Evolutionary conservation across 2,329 filamentous ascomycete species (phyloP).

Genomic region (Aspergillus sp.): DNA sequence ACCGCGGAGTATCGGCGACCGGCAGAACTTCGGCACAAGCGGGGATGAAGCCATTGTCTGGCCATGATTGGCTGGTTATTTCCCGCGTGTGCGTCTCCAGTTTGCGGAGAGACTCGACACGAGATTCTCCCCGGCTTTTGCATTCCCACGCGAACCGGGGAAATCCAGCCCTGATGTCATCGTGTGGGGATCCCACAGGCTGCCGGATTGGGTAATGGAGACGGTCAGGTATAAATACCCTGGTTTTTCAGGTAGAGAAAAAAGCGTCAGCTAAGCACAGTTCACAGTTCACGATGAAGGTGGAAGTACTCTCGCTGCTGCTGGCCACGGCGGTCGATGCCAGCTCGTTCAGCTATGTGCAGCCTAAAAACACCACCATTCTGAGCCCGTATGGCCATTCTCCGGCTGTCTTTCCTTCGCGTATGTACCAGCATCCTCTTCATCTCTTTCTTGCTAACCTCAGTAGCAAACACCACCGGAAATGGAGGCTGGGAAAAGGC

Average conservation of each 20-base stretch:
- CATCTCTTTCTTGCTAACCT: not conserved
- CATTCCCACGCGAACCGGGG: not conserved
- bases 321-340: not conserved
- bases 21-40: not conserved
- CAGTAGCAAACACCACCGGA: slow-evolving; percentile 12
- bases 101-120: not conserved
- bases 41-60: not conserved
- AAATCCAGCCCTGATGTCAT: not conserved
- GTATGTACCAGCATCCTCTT: slow-evolving; percentile 4
- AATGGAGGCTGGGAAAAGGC: slow-evolving; percentile 17
- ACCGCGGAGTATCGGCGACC: not conserved
- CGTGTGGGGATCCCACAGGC: not conserved
- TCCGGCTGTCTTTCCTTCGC: slow-evolving; percentile 12
- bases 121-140: not conserved
- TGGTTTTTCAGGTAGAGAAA: not conserved
- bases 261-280: not conserved
- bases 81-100: not conserved
- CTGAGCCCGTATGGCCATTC: slow-evolving; percentile 13
- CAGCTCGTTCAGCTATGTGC: slow-evolving; percentile 12
- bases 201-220: not conserved
- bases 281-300: not conserved
- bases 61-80: not conserved
- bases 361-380: slow-evolving; percentile 14
- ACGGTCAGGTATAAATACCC: not conserved
- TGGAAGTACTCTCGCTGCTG: not conserved